These are phyloP conservation scores for Pyricularia sp. DNA, from an alignment of 2,329 filamentous ascomycete genomes.

Conservation along the genomic window DNA sequence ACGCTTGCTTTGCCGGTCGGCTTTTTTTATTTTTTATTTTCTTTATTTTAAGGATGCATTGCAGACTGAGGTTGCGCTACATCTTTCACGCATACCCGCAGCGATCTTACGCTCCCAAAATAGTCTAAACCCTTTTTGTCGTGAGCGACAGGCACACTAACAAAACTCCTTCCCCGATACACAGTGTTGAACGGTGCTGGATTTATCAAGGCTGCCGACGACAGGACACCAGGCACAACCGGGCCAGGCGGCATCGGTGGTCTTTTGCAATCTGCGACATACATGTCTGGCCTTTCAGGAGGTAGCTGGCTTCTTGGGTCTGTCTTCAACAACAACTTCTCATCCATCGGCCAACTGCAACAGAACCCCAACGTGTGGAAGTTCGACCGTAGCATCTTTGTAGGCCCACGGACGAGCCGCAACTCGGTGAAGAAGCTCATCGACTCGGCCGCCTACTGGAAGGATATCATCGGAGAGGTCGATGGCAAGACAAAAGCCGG, in stretches of 20 bases:
- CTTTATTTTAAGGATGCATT: no score
- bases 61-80: no score
- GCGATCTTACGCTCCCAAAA: background rate
- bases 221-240: constrained; percentile 54
- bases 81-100: no score
- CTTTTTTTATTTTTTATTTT: no score
- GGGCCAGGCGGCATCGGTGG: constrained; percentile 64
- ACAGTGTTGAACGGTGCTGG: constrained; percentile 70
- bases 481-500: constrained; percentile 50
- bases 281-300: constrained; percentile 71
- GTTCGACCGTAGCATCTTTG: constrained; percentile 24
- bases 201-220: constrained; percentile 70
- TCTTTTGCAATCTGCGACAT: constrained; percentile 71
- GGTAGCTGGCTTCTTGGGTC: constrained; percentile 82
- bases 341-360: constrained; percentile 50
- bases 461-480: constrained; percentile 48
- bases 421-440: constrained; percentile 13
- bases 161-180: background rate
- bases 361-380: constrained; percentile 28
- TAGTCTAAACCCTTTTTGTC: no score
- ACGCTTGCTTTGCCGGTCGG: no score
- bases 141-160: background rate
- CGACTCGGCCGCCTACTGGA: constrained; percentile 43
- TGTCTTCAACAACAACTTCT: constrained; percentile 77
- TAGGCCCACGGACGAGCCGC: constrained; percentile 14